Conservation (phyloP, 2,329 filamentous ascomycete species). For the Penicillium sp. region DNA sequence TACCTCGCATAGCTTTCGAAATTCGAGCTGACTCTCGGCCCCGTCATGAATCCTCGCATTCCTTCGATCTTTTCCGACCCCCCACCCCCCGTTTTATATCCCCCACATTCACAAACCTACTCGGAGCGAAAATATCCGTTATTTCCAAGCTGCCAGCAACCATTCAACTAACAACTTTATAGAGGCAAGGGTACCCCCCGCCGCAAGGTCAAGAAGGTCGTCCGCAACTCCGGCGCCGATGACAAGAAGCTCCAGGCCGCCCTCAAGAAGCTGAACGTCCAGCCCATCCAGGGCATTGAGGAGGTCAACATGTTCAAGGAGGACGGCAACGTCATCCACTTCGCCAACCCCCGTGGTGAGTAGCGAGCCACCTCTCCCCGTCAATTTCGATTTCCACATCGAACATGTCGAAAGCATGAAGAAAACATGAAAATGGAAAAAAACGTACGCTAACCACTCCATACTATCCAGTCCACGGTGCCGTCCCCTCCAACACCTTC, state of each 20-base stretch:
- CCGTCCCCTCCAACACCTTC: constrained; percentile 97
- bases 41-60: constrained; percentile 1
- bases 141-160: not conserved
- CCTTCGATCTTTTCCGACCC: not conserved
- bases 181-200: constrained; percentile 97
- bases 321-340: constrained; percentile 99
- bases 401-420: not conserved
- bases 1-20: not conserved
- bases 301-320: constrained; percentile 99
- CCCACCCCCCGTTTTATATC: not conserved
- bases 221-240: constrained; percentile 87
- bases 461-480: constrained; percentile 74
- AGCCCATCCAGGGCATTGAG: constrained; percentile 99
- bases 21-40: constrained; percentile 1
- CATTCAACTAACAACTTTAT: constrained; percentile 19
- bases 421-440: not conserved
- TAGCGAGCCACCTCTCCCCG: constrained; percentile 18
- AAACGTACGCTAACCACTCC: not conserved
- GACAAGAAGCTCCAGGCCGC: constrained; percentile 99
- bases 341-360: constrained; percentile 93
- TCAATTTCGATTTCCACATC: not conserved
- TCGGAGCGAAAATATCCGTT: constrained; percentile 1
- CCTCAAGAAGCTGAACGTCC: constrained; percentile 99
- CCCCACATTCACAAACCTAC: not conserved
- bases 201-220: constrained; percentile 97